A percentile compares a stretch with the other conserved stretches of the same genome.
Evolutionary conservation across 2,329 filamentous ascomycete genomes (phyloP).

Genomic region (Tolypocladium album): DNA sequence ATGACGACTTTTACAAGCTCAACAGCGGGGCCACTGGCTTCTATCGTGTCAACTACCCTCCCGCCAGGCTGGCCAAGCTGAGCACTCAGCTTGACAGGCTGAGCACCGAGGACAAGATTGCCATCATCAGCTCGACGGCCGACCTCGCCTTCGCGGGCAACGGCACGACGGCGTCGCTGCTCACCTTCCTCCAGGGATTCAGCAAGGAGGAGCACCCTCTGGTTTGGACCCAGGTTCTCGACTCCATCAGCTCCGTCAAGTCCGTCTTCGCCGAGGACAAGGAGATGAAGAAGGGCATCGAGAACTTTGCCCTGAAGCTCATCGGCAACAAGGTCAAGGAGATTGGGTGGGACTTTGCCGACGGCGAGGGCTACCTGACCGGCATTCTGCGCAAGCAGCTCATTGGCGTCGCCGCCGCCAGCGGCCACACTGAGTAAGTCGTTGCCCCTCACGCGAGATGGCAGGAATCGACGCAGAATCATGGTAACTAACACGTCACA

Average conservation of each 20-base stretch:
- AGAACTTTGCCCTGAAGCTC: slow-evolving; percentile 69
- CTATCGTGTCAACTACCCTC: slow-evolving; percentile 88
- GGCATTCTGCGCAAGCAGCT: slow-evolving; percentile 76
- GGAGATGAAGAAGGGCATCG: slow-evolving; percentile 59
- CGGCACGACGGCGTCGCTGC: slow-evolving; percentile 67
- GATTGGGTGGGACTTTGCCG: slow-evolving; percentile 76
- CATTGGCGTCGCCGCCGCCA: slow-evolving; percentile 62
- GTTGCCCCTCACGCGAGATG: not conserved
- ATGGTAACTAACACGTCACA: slow-evolving; percentile 21
- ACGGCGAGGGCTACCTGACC: slow-evolving; percentile 70
- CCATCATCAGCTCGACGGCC: slow-evolving; percentile 79
- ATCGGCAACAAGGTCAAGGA: slow-evolving; percentile 64
- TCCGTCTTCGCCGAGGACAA: slow-evolving; percentile 76
- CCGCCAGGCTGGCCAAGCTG: slow-evolving; percentile 70
- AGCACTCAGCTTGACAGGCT: slow-evolving; percentile 67
- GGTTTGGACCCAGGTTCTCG: slow-evolving; percentile 79
- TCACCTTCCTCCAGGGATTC: slow-evolving; percentile 81
- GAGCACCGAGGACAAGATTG: slow-evolving; percentile 82
- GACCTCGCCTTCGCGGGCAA: slow-evolving; percentile 83
- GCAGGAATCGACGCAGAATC: not conserved
- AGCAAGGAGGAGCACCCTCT: slow-evolving; percentile 71
- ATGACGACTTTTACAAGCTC: slow-evolving; percentile 82
- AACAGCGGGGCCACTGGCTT: slow-evolving; percentile 83
- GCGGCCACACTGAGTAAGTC: slow-evolving; percentile 63
- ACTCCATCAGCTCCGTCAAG: slow-evolving; percentile 65